Conservation (phyloP, 2,329 filamentous ascomycete genomes). For the Diaporthe eres region DNA sequence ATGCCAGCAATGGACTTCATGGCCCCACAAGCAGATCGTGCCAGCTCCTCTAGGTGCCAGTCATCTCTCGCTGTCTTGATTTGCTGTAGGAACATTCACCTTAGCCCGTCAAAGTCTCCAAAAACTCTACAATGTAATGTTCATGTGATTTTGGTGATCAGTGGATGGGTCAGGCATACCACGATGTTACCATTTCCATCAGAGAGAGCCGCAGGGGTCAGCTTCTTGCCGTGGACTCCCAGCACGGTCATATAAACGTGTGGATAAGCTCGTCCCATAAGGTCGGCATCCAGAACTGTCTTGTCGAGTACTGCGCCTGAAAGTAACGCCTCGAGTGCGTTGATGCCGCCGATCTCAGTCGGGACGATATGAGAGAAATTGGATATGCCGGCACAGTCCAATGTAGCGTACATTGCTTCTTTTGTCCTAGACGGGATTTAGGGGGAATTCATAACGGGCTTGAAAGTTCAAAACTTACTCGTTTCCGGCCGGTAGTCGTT, state of each 20-base stretch:
- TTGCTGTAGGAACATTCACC: not conserved
- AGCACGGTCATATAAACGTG: conserved; percentile 13
- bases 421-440: not conserved
- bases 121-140: too few relatives aligned
- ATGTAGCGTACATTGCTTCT: conserved; percentile 1
- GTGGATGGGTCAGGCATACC: not conserved
- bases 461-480: not conserved
- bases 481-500: not conserved
- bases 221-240: not conserved
- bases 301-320: not conserved
- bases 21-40: not conserved
- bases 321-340: conserved; percentile 1
- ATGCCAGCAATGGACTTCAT: conserved; percentile 26
- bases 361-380: conserved; percentile 17
- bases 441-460: fast-evolving
- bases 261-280: not conserved
- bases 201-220: conserved; percentile 8
- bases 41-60: conserved; percentile 6
- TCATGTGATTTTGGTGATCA: too few relatives aligned
- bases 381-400: not conserved
- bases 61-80: not conserved
- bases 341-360: conserved; percentile 24
- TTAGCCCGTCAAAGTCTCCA: too few relatives aligned
- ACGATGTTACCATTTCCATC: conserved; percentile 6
- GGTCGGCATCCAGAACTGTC: conserved; percentile 8